Base-by-base conservation (phyloP, 495 filamentous ascomycete species). In the Melanomma pulvis-pyrius region DNA sequence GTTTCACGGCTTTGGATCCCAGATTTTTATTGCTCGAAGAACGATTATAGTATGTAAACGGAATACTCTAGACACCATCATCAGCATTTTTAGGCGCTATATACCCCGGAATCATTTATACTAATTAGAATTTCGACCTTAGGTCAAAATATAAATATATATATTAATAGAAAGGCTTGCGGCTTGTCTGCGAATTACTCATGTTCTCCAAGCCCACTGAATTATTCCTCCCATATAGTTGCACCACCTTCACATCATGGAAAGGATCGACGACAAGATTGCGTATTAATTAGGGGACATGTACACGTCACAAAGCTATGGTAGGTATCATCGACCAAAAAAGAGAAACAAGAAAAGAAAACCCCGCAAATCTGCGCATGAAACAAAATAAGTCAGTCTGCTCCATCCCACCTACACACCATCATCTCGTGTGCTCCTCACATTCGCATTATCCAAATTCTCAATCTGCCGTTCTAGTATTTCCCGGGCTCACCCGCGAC, bases 401-500 rank as follows among this genome's bases (percentile, higher is more conserved):
- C 32, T 13, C 32, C 32, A 36, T 13, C 32, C 6, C 32, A 36
- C 13, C 32, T 36, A 6, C 6, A 36, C 32, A 6, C 32, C 32
- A 13, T 36, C 32, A 36, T 36, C 6, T 36, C 6, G 6, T 13
- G 6, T 36, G 13, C 32, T 36, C 32, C 13, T 13, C 13, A 36
- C 39, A 11, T 44, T 44, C 39, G 39, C n/a, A 2, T 44, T 44
- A 6, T 44, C 9, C 39, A 44, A 34, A 12, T n/a, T n/a, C n/a
- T n/a, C n/a, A n/a, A 41, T 41, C 17, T 41, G 34, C 34, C 2
- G 7, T 7, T 41, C 26, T 67, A 71, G 28, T 66, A 65, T 44
- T 65, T 57, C 17, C 65, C 69, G 0, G 65, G 60, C 69, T 71
- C 56, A 25, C 69, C 54, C 21, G 39, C 51, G 1, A 71, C 64